Base-by-base conservation (phyloP, 2,329 filamentous ascomycete genomes). In the Daldinia eschscholtzii region DNA sequence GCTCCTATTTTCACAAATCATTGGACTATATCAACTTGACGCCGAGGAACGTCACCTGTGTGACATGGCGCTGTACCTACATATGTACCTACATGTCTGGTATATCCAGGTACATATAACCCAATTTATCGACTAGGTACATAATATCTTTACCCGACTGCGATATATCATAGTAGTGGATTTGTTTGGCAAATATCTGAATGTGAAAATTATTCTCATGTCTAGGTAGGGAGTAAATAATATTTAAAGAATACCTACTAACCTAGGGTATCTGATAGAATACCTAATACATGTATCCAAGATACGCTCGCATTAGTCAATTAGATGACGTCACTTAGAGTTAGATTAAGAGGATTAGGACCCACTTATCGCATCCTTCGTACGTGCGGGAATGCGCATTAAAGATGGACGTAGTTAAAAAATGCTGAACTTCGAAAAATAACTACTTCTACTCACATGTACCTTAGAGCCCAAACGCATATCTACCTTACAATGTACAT, bases 291-390 rank as follows among this genome's bases (percentile, higher is more conserved):
- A 61, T 30, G 28, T 57, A 64, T 23, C 53, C n/a, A 10, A 41
- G 33, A 41, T 64, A 64, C 28, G 37, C 30, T 50, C 56, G 60
- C 57, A 61, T 35, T 61, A 57, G 55, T 41, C 26, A 33, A 30
- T 57, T 42, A 55, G 39, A 63, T 68, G 66, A 68, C 66, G 66
- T 68, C 62, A 68, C 37, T 20, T 13, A 37, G 20, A n/a, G 30
- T 15, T 23, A n/a, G 10, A 20, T 55, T 50, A 7, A 57, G 41
- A 30, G 41, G 28, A 44, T 37, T 28, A 4, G 46, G 37, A 28
- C 61, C 46, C 39, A 37, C 30, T 12, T 12, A 13, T 59, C 46
- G 37, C 33, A 35, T 59, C 61, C 37, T 55, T 46, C 35, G 56
- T 64, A n/a, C 37, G 42, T 59, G 37, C 46, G 30, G 50, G 4